A percentile compares a stretch with the other conserved stretches of the same genome.
phyloP scores from a whole-genome alignment of 2,329 filamentous ascomycete species.

The Xylaria arbuscula region DNA sequence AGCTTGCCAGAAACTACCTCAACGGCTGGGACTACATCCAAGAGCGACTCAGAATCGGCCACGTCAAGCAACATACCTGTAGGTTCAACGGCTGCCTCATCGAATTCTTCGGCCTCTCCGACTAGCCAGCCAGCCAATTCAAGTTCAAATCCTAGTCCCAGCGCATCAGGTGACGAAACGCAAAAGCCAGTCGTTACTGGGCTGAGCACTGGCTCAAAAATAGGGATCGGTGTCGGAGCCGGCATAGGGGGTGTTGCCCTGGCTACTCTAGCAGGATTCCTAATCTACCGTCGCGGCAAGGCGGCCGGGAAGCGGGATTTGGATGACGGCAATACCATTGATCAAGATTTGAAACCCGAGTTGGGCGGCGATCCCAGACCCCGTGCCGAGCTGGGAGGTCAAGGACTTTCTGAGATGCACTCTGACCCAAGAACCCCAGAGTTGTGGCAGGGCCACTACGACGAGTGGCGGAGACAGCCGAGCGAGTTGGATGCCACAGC shows the following conservation, averaged over 20 bases:
- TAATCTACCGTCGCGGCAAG: slow-evolving; percentile 19
- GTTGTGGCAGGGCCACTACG: slow-evolving; percentile 2
- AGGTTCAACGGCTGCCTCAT: background rate
- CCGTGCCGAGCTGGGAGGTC: slow-evolving; percentile 18
- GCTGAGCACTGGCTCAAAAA: slow-evolving; percentile 20
- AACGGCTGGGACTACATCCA: slow-evolving; percentile 1
- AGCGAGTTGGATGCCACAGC: slow-evolving; percentile 19
- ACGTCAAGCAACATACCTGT: background rate
- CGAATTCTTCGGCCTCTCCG: background rate
- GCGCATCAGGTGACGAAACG: background rate
- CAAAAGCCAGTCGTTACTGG: background rate
- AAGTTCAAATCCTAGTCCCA: background rate
- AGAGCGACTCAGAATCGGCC: background rate
- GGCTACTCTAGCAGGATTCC: background rate
- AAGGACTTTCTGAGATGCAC: slow-evolving; percentile 6
- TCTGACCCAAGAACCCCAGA: background rate
- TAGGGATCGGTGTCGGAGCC: slow-evolving; percentile 20
- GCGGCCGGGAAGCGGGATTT: background rate
- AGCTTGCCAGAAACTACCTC: background rate
- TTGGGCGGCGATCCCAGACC: slow-evolving; percentile 6
- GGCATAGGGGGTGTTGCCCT: slow-evolving; percentile 8
- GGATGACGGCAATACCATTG: background rate
- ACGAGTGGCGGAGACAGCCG: slow-evolving; percentile 17
- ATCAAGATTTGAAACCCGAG: slow-evolving; percentile 13
- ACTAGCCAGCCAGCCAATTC: background rate